Evolutionary conservation across 2,329 filamentous ascomycete species (phyloP).

Genomic region (Exophiala sp.): DNA sequence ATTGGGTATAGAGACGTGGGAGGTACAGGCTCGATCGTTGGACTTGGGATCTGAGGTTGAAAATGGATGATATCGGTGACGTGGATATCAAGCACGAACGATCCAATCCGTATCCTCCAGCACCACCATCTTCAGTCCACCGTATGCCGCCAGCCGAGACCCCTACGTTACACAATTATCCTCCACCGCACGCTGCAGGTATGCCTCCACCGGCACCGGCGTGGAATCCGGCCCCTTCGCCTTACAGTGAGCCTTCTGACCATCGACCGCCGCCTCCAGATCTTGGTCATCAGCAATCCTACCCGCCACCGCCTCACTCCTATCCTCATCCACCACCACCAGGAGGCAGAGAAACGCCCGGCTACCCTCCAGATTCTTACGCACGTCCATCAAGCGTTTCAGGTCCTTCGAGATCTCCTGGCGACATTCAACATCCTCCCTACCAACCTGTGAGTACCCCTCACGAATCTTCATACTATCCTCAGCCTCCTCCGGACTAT

Average conservation of each 20-base stretch:
- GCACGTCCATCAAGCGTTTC: conserved; percentile 27
- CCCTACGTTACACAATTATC: conserved; percentile 27
- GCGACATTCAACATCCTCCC: conserved; percentile 22
- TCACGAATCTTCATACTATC: conserved; percentile 25
- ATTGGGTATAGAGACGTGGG: conserved; percentile 25
- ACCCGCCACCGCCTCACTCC: conserved; percentile 18
- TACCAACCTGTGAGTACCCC: conserved; percentile 26
- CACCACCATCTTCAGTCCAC: conserved; percentile 18
- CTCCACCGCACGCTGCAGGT: conserved; percentile 17
- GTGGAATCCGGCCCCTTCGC: conserved; percentile 27
- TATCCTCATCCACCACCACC: conserved; percentile 19
- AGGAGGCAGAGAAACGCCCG: conserved; percentile 17
- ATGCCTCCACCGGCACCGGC: conserved; percentile 24
- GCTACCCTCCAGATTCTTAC: conserved; percentile 27
- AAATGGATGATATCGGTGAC: conserved; percentile 27
- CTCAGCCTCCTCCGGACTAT: conserved; percentile 23
- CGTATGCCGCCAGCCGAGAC: conserved; percentile 29
- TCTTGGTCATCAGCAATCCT: conserved; percentile 17
- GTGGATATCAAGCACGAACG: conserved; percentile 25
- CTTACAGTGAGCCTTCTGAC: conserved; percentile 25
- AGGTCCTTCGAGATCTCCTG: conserved; percentile 26
- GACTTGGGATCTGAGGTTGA: conserved; percentile 17
- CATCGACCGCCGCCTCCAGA: conserved; percentile 25
- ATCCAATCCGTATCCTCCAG: conserved; percentile 22
- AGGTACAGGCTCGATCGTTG: conserved; percentile 19